Percentiles rank a stretch among this genome's conserved stretches.
Evolutionary conservation across 1,284 basidiomycete genomes (phyloP).

Genomic region (Flammula alnicola): DNA sequence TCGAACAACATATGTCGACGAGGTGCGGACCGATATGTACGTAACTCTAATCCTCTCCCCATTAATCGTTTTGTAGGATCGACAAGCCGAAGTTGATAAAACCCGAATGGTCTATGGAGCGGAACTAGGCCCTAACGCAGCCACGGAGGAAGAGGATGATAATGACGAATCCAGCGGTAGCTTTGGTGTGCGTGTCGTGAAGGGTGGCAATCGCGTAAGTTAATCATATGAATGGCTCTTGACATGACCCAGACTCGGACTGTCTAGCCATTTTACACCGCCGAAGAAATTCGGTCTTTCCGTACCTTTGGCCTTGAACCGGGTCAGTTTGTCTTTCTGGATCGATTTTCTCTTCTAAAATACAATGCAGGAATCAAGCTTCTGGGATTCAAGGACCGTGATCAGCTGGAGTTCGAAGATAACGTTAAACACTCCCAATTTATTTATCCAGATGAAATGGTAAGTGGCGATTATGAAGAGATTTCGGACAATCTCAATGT

Average conservation of each 20-base stretch:
- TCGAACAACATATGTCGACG: constrained; percentile 78
- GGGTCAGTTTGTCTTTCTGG: constrained; percentile 46
- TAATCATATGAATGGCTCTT: neutral
- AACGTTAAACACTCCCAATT: constrained; percentile 93
- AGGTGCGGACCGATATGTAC: constrained; percentile 50
- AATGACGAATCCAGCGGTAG: constrained; percentile 33
- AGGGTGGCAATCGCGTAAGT: constrained; percentile 54
- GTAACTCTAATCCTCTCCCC: neutral
- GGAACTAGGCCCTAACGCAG: constrained; percentile 52
- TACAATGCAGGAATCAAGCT: constrained; percentile 72
- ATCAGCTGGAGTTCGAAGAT: constrained; percentile 79
- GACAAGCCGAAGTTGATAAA: constrained; percentile 62
- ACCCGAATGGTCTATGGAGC: constrained; percentile 66
- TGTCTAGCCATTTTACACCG: constrained; percentile 77
- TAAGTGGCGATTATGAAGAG: constrained; percentile 42
- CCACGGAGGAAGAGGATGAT: constrained; percentile 50
- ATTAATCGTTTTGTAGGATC: constrained; percentile 46
- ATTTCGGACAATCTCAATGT: neutral
- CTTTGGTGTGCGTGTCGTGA: constrained; percentile 47
- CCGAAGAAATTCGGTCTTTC: constrained; percentile 84
- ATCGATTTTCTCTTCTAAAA: constrained; percentile 1
- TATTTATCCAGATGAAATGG: constrained; percentile 91
- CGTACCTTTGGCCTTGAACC: constrained; percentile 80
- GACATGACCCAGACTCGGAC: constrained; percentile 8
- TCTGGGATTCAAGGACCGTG: constrained; percentile 88